Conservation (phyloP, 345 rosid genomes). For the Populus nigra region DNA sequence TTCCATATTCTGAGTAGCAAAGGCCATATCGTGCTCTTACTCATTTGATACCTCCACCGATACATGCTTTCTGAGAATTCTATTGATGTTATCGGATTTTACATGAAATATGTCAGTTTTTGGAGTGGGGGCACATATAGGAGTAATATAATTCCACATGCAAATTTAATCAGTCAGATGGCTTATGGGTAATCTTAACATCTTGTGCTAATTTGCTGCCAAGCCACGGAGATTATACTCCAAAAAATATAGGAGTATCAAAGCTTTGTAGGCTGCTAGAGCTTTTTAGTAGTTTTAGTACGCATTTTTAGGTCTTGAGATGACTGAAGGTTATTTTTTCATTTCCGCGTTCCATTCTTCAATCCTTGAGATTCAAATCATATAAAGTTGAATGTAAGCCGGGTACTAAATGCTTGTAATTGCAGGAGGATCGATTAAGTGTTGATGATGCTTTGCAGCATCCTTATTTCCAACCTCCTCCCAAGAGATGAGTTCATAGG, state of each 20-base stretch:
- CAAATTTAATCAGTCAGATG: neutral
- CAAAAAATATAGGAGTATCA: neutral
- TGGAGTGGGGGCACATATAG: neutral
- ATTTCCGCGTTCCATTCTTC: neutral
- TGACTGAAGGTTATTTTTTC: neutral
- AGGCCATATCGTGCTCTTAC: no score
- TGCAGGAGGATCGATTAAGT: conserved; percentile 65
- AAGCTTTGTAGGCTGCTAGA: neutral
- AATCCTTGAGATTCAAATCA: neutral
- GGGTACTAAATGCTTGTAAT: conserved; percentile 1
- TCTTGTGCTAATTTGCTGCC: neutral
- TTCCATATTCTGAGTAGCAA: no score
- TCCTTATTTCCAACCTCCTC: conserved; percentile 70
- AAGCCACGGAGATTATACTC: neutral
- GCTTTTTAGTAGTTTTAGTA: neutral
- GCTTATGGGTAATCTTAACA: neutral
- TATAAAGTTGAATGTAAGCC: neutral
- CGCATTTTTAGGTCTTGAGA: no score
- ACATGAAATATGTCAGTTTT: neutral
- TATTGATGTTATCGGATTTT: neutral
- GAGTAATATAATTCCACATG: neutral
- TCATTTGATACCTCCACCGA: no score
- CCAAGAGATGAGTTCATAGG: conserved; percentile 13
- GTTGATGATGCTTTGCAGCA: conserved; percentile 75
- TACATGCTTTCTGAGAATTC: neutral